Percentiles rank a stretch among this genome's conserved stretches.
Evolutionary conservation across 2,329 filamentous ascomycete genomes (phyloP).

Genomic region (Colletotrichum abscissum): DNA sequence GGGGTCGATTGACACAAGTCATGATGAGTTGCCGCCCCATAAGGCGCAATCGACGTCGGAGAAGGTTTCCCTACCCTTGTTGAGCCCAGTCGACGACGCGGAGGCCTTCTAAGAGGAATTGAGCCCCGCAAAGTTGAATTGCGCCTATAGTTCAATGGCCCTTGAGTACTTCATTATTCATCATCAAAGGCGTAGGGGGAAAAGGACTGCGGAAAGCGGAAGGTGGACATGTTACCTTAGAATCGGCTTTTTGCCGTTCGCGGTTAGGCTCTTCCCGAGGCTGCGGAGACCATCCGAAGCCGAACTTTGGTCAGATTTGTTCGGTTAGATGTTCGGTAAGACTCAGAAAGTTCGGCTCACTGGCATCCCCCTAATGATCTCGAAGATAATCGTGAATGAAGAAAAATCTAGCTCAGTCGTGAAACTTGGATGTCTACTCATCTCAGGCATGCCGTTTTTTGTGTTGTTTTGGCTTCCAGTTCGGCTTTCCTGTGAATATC

Average conservation of each 20-base stretch:
- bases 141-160: not conserved
- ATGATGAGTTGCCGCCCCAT: not conserved
- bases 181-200: no score
- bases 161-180: no score
- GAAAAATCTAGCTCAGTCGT: not conserved
- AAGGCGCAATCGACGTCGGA: not conserved
- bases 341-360: not conserved
- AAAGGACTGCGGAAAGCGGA: no score
- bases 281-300: not conserved
- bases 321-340: not conserved
- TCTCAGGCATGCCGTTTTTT: not conserved
- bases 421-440: not conserved
- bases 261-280: not conserved
- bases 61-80: not conserved
- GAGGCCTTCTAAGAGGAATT: not conserved
- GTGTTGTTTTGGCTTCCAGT: no score
- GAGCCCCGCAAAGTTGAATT: not conserved
- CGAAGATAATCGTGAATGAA: not conserved
- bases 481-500: not conserved
- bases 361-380: not conserved
- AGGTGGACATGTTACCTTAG: not conserved
- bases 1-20: not conserved
- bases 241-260: not conserved
- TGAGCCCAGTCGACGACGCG: not conserved
- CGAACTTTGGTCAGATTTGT: constrained; percentile 1